Conservation (phyloP, 495 filamentous ascomycete species). For the Paragyromitra xinjiangensis region DNA sequence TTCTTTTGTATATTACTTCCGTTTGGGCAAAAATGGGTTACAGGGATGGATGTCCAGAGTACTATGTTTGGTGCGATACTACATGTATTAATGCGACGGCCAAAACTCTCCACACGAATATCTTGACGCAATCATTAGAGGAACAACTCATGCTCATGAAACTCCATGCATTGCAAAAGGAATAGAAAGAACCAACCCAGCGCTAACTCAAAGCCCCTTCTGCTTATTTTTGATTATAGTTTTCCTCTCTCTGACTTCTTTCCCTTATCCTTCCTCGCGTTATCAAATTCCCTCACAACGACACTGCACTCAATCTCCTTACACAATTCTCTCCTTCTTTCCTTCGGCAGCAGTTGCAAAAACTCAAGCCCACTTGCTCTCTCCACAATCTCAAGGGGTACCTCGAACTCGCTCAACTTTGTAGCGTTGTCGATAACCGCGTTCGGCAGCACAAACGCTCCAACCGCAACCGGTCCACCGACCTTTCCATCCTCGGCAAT, state of each 20-base stretch:
- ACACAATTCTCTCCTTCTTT: slow-evolving; percentile 81
- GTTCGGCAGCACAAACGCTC: slow-evolving; percentile 95
- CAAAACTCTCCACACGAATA: neutral
- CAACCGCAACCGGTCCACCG: slow-evolving; percentile 82
- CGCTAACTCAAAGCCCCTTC: neutral
- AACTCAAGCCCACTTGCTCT: slow-evolving; percentile 91
- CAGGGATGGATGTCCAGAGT: neutral
- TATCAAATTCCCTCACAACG: slow-evolving; percentile 77
- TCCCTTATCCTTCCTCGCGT: slow-evolving; percentile 50
- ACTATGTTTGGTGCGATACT: slow-evolving; percentile 4
- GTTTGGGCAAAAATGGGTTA: slow-evolving; percentile 7
- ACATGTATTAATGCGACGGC: neutral
- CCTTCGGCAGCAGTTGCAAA: slow-evolving; percentile 74
- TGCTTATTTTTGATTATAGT: neutral
- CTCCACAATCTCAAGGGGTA: slow-evolving; percentile 91
- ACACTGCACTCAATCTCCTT: slow-evolving; percentile 82
- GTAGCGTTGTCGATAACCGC: slow-evolving; percentile 87
- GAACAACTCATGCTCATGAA: neutral
- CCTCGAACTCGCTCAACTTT: slow-evolving; percentile 87
- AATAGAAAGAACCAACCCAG: neutral
- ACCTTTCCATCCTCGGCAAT: slow-evolving; percentile 84
- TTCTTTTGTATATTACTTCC: slow-evolving; percentile 6
- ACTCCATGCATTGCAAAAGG: neutral
- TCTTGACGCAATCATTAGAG: neutral
- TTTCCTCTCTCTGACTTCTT: slow-evolving; percentile 7